Evolutionary conservation across 257 asterid species (phyloP).

Genomic region (Fraxinus americana): DNA sequence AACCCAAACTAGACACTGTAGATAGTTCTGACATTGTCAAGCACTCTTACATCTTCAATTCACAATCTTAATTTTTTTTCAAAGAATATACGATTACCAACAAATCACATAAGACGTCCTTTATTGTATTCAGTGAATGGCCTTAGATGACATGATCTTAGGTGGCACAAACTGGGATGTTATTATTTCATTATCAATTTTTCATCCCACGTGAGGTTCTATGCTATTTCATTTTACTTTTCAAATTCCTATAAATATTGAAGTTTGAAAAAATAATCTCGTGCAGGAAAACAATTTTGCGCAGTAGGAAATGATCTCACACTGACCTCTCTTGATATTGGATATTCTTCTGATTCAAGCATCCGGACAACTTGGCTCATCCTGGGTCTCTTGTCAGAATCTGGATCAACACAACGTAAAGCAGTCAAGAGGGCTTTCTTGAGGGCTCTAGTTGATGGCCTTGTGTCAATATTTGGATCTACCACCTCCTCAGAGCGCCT

Average conservation of each 20-base stretch:
- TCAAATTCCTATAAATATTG: neutral
- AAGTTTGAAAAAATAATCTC: neutral
- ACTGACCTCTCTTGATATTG: conserved; percentile 21
- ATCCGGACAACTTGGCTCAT: conserved; percentile 28
- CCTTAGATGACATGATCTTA: neutral
- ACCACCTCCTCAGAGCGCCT: conserved; percentile 24
- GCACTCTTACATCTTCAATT: neutral
- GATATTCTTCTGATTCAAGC: conserved; percentile 25
- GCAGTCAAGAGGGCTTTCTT: conserved; percentile 22
- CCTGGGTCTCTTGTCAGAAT: conserved; percentile 24
- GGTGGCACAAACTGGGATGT: neutral
- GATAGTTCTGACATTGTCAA: neutral
- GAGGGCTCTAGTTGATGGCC: conserved; percentile 21
- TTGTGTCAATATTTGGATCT: conserved; percentile 9
- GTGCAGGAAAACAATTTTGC: neutral
- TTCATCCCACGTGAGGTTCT: neutral
- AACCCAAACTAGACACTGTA: neutral
- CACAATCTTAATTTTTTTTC: neutral
- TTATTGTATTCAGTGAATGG: neutral
- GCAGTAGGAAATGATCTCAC: neutral
- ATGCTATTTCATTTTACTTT: neutral
- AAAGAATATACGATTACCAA: neutral
- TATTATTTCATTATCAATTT: neutral
- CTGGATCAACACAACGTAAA: conserved; percentile 22
- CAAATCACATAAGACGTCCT: neutral